Percentiles rank a stretch among this genome's conserved stretches.
phyloP scores from a whole-genome alignment of 257 asterid genomes.

The Buddleja alternifolia region DNA sequence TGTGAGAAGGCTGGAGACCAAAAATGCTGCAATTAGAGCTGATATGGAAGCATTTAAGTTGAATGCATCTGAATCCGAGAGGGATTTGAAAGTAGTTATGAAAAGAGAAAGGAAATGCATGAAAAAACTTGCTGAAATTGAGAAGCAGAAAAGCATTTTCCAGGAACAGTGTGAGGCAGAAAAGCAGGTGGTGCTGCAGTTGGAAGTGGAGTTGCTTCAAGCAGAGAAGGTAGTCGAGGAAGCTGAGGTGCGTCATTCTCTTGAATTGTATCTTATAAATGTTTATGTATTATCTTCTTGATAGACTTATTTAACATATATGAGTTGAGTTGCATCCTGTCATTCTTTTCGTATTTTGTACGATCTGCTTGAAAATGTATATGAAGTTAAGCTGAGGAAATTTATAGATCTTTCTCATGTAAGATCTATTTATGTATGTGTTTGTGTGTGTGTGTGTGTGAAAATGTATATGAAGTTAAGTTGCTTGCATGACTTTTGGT shows the following conservation, averaged over 20 bases:
- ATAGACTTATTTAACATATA: not conserved
- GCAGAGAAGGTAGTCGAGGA: constrained; percentile 28
- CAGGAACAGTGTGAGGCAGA: constrained; percentile 26
- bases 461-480: too few species aligned
- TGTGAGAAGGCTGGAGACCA: constrained; percentile 10
- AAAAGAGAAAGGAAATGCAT: constrained; percentile 30
- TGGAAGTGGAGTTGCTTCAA: constrained; percentile 31
- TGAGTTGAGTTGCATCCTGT: not conserved
- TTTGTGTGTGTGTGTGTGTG: too few species aligned
- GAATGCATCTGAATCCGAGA: constrained; percentile 21
- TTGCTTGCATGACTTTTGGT: too few species aligned
- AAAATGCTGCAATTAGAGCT: constrained; percentile 24
- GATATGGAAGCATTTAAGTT: constrained; percentile 32
- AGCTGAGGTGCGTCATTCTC: constrained; percentile 33
- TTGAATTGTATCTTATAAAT: not conserved
- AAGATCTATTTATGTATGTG: not conserved
- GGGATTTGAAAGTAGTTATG: constrained; percentile 11
- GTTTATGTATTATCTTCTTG: not conserved
- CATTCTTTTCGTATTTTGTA: not conserved
- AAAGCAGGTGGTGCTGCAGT: constrained; percentile 26
- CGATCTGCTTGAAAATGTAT: too few species aligned
- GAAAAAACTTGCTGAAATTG: constrained; percentile 22
- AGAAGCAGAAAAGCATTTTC: constrained; percentile 26
- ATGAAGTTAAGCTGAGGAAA: too few species aligned
- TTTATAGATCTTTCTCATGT: not conserved